phyloP scores from a whole-genome alignment of 2,329 filamentous ascomycete species.

The Magnaporthiopsis poae region DNA sequence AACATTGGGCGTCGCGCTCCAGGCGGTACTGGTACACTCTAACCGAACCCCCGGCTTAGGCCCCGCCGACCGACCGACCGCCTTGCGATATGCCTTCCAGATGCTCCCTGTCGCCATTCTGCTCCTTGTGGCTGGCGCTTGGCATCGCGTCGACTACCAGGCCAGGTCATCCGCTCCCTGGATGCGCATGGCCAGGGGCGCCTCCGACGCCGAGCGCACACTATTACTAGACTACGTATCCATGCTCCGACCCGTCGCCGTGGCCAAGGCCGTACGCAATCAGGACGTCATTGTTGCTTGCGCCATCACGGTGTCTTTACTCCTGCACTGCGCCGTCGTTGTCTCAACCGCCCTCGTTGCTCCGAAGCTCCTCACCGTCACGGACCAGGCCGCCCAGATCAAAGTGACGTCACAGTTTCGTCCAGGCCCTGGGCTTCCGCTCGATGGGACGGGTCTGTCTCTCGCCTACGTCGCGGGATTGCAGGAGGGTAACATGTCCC shows the following conservation, averaged over 20 bases:
- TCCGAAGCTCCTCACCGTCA: constrained; percentile 20
- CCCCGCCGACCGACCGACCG: constrained; percentile 9
- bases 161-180: constrained; percentile 28
- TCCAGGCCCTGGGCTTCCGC: constrained; percentile 18
- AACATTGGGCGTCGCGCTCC: constrained; percentile 20
- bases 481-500: constrained; percentile 16
- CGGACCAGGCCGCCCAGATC: constrained; percentile 17
- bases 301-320: constrained; percentile 18
- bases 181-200: constrained; percentile 23
- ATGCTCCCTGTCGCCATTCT: constrained; percentile 26
- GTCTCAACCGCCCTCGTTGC: constrained; percentile 28
- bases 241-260: constrained; percentile 19
- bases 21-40: constrained; percentile 23
- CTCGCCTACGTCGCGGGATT: constrained; percentile 26
- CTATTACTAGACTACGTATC: constrained; percentile 27
- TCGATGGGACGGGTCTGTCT: constrained; percentile 19
- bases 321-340: constrained; percentile 25
- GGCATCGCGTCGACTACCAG: constrained; percentile 30
- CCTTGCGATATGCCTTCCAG: constrained; percentile 26
- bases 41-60: constrained; percentile 21
- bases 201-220: constrained; percentile 21
- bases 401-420: constrained; percentile 21
- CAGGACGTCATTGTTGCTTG: constrained; percentile 25
- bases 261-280: constrained; percentile 22
- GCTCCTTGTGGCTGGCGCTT: constrained; percentile 23